Conservation (phyloP, 108 stramenopile genomes). For the Schizochytrium sp. region DNA sequence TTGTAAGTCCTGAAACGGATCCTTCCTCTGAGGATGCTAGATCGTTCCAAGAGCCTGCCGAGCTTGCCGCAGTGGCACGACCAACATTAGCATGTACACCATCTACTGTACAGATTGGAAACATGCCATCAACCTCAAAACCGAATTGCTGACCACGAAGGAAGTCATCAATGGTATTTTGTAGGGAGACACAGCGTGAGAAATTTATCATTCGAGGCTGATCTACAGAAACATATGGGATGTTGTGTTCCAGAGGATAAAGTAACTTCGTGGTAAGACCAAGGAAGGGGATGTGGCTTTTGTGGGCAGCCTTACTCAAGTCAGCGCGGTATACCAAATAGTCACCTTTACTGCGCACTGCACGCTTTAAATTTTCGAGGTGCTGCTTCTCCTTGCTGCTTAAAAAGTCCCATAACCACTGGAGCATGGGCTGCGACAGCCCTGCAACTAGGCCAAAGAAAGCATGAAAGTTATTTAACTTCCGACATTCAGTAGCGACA, state of each 20-base stretch:
- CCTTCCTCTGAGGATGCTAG: not conserved
- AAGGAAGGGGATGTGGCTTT: constrained; percentile 59
- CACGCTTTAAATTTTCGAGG: constrained; percentile 32
- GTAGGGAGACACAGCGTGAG: constrained; percentile 37
- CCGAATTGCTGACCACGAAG: not conserved
- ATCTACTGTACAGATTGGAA: not conserved
- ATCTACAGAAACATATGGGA: not conserved
- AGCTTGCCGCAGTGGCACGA: not conserved
- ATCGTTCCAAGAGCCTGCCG: not conserved
- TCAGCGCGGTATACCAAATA: constrained; percentile 53
- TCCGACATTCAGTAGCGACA: constrained; percentile 26
- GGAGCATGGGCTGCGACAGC: constrained; percentile 19
- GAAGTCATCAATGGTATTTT: constrained; percentile 60
- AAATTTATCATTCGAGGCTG: constrained; percentile 21
- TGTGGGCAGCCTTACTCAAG: constrained; percentile 38
- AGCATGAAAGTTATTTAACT: constrained; percentile 3
- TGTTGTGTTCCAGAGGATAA: constrained; percentile 48
- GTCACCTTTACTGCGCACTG: constrained; percentile 30
- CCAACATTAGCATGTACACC: not conserved
- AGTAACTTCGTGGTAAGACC: constrained; percentile 31
- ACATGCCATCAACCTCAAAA: not conserved
- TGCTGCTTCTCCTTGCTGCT: not conserved
- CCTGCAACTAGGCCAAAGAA: constrained; percentile 55
- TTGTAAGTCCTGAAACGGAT: no score
- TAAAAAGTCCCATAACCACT: constrained; percentile 54